These are phyloP conservation scores for Hirschfeldia incana DNA, from an alignment of 345 rosid genomes.

Conservation along the genomic window DNA sequence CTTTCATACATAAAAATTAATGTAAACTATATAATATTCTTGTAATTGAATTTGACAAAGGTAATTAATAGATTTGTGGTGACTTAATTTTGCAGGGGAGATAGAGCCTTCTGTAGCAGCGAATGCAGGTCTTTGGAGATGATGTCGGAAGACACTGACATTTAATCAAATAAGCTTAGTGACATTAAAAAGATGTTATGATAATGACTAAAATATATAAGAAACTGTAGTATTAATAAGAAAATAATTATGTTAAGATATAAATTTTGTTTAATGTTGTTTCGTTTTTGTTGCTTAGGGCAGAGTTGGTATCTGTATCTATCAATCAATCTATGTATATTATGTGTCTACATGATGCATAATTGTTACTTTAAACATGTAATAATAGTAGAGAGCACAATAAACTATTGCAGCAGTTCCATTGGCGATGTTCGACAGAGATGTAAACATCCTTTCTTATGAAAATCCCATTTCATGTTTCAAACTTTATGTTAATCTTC, in stretches of 20 bases:
- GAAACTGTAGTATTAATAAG: not conserved
- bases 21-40: not conserved
- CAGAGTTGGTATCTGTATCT: slow-evolving; percentile 27
- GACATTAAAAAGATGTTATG: not conserved
- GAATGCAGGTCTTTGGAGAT: slow-evolving; percentile 80
- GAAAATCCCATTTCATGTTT: too few relatives aligned
- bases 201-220: slow-evolving; percentile 26
- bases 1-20: not conserved
- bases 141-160: slow-evolving; percentile 48
- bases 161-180: slow-evolving; percentile 13
- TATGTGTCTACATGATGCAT: slow-evolving; percentile 35
- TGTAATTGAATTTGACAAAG: not conserved
- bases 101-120: slow-evolving; percentile 87
- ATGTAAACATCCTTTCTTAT: too few relatives aligned
- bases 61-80: slow-evolving; percentile 6
- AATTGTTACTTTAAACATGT: not conserved
- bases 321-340: slow-evolving; percentile 3
- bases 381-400: slow-evolving; percentile 5
- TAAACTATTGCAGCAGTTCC: not conserved
- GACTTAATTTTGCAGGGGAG: slow-evolving; percentile 60
- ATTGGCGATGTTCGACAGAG: not conserved
- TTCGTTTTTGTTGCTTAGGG: not conserved
- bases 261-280: slow-evolving; percentile 32
- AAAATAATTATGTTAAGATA: slow-evolving; percentile 6
- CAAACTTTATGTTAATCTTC: too few relatives aligned